A percentile compares a stretch with the other conserved stretches of the same genome.
phyloP scores from a whole-genome alignment of 1,284 basidiomycete genomes.

The Peniophora sp. region DNA sequence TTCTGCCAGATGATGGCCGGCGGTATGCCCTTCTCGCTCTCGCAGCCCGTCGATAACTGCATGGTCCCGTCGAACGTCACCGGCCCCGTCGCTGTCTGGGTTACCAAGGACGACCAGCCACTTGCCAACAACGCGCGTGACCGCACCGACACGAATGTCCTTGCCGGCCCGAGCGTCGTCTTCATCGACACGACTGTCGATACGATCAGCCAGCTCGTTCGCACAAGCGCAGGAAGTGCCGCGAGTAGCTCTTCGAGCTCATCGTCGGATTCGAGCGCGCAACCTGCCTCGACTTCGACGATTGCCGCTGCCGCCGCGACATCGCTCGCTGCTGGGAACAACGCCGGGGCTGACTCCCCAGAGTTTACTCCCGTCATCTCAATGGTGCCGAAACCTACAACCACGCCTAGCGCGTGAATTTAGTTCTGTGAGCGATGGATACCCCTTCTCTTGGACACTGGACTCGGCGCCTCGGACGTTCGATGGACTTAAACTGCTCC shows the following conservation, averaged over 20 bases:
- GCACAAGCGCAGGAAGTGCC: slow-evolving; percentile 14
- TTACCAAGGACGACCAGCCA: slow-evolving; percentile 59
- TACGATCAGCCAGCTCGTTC: slow-evolving; percentile 39
- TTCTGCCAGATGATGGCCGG: slow-evolving; percentile 76
- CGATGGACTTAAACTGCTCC: background rate
- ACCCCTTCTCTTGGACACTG: too few species aligned
- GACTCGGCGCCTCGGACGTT: too few species aligned
- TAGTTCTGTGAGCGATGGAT: too few species aligned
- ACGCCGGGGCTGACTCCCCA: too few species aligned
- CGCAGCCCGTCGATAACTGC: slow-evolving; percentile 53
- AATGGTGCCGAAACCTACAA: too few species aligned
- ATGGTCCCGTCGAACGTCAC: slow-evolving; percentile 56
- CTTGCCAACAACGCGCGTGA: slow-evolving; percentile 56
- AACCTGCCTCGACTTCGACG: too few species aligned
- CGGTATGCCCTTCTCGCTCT: slow-evolving; percentile 45
- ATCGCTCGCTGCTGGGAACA: too few species aligned
- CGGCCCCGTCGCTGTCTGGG: slow-evolving; percentile 65
- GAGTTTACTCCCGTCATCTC: too few species aligned
- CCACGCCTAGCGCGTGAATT: too few species aligned
- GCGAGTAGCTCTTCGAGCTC: slow-evolving; percentile 8
- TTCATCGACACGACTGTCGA: slow-evolving; percentile 58
- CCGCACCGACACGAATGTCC: slow-evolving; percentile 47
- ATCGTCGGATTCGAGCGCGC: slow-evolving; percentile 6
- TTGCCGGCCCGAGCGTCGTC: slow-evolving; percentile 66
- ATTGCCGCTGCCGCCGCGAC: too few species aligned